A percentile compares a stretch with the other conserved stretches of the same genome.
phyloP scores from a whole-genome alignment of 371 early-diverging fungal genomes.

The Coemansia sp. region DNA sequence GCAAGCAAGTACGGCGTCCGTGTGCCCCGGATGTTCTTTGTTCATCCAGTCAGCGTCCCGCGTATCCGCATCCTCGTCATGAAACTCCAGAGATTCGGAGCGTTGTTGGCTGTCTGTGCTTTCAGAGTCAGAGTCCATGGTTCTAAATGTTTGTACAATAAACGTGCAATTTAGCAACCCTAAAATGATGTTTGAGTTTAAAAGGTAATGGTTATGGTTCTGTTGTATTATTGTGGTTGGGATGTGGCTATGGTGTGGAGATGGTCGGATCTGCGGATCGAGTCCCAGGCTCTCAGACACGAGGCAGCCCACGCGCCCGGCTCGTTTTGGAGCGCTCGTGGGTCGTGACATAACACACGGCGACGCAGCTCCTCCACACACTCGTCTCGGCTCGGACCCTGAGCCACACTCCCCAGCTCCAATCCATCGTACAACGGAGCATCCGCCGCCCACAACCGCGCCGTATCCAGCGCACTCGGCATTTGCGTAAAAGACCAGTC shows the following conservation, averaged over 20 bases:
- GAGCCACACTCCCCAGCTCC: background rate
- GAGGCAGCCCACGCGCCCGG: conserved; percentile 21
- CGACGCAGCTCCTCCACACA: conserved; percentile 7
- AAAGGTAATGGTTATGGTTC: conserved; percentile 3
- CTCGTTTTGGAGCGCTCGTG: background rate
- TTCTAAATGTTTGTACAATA: background rate
- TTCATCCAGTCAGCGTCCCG: conserved; percentile 27
- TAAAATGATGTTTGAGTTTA: background rate
- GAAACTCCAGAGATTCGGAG: background rate
- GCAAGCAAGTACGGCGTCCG: conserved; percentile 44
- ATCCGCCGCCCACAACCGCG: conserved; percentile 3
- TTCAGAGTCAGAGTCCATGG: background rate
- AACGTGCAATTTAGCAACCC: too few relatives aligned
- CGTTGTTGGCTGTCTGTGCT: background rate
- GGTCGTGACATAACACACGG: background rate
- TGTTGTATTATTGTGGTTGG: background rate
- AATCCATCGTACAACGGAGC: conserved; percentile 13
- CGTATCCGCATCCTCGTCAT: conserved; percentile 33
- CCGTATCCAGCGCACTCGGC: conserved; percentile 3
- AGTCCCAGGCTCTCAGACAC: conserved; percentile 39
- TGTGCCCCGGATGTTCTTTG: conserved; percentile 18
- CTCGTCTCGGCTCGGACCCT: background rate
- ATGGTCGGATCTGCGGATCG: conserved; percentile 35
- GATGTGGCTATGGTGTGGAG: background rate
- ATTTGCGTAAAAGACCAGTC: too few relatives aligned